Evolutionary conservation across 2,329 filamentous ascomycete species (phyloP).

Genomic region (Dactylellina sp.): DNA sequence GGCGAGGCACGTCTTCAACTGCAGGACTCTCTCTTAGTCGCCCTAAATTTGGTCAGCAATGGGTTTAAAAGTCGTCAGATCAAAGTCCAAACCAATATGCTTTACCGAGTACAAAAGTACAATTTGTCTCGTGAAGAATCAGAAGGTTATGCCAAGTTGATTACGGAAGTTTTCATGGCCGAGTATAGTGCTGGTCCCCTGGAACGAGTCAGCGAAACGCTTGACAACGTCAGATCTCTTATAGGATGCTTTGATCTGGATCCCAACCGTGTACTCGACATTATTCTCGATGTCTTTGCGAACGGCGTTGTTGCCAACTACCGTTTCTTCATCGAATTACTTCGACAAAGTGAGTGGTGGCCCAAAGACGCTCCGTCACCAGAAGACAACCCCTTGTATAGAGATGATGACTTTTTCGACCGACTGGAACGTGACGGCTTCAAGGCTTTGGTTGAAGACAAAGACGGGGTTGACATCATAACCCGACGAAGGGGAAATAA

Average conservation of each 20-base stretch:
- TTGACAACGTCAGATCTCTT: conserved; percentile 90
- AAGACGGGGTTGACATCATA: conserved; percentile 60
- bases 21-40: conserved; percentile 76
- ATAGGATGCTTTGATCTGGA: conserved; percentile 98
- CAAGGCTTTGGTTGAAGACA: conserved; percentile 82
- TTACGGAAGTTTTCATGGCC: conserved; percentile 94
- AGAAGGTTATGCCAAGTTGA: conserved; percentile 94
- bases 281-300: conserved; percentile 94
- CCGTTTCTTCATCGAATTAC: conserved; percentile 92
- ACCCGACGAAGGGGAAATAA: conserved; percentile 74
- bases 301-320: conserved; percentile 92
- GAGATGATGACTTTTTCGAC: conserved; percentile 77
- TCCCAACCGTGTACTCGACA: conserved; percentile 91
- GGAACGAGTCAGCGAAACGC: conserved; percentile 83
- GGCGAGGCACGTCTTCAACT: conserved; percentile 68
- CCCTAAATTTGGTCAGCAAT: conserved; percentile 70
- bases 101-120: conserved; percentile 97
- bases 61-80: conserved; percentile 82
- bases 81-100: conserved; percentile 87
- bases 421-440: conserved; percentile 80
- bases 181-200: conserved; percentile 60
- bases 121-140: conserved; percentile 95
- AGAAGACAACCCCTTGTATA: conserved; percentile 63
- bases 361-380: conserved; percentile 72
- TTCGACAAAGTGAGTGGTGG: conserved; percentile 97